These are phyloP conservation scores for Trypethelium eluteriae DNA, from an alignment of 495 filamentous ascomycete genomes.

Conservation along the genomic window DNA sequence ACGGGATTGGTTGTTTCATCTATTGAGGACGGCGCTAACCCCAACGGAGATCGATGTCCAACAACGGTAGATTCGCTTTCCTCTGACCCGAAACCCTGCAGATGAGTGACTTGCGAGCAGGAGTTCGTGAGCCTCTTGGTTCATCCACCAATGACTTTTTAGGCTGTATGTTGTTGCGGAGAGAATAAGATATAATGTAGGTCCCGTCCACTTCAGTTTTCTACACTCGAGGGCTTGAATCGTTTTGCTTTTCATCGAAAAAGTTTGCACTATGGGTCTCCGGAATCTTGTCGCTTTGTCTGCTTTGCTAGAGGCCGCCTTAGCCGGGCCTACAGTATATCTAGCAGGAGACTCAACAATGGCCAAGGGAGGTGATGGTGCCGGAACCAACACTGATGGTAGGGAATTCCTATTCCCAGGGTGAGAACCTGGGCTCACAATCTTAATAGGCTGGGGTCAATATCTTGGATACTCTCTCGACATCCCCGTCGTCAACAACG, in stretches of 20 bases:
- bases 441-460: constrained; percentile 49
- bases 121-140: background rate
- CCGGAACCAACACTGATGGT: constrained; percentile 23
- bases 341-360: constrained; percentile 32
- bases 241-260: background rate
- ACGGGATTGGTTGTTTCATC: too few relatives aligned
- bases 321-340: constrained; percentile 23
- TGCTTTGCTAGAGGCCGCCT: background rate
- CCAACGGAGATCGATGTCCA: background rate
- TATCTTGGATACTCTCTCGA: constrained; percentile 46
- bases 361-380: constrained; percentile 16
- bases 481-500: constrained; percentile 48
- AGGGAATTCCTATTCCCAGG: background rate
- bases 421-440: constrained; percentile 2
- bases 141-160: background rate
- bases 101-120: background rate
- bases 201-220: background rate
- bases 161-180: background rate
- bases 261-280: background rate
- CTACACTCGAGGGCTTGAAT: too few relatives aligned
- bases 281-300: background rate
- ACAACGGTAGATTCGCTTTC: background rate
- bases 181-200: background rate
- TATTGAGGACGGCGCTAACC: too few relatives aligned
- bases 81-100: background rate